Base-by-base conservation (phyloP, 805 yeast genomes). In the Torulaspora microellipsoides region DNA sequence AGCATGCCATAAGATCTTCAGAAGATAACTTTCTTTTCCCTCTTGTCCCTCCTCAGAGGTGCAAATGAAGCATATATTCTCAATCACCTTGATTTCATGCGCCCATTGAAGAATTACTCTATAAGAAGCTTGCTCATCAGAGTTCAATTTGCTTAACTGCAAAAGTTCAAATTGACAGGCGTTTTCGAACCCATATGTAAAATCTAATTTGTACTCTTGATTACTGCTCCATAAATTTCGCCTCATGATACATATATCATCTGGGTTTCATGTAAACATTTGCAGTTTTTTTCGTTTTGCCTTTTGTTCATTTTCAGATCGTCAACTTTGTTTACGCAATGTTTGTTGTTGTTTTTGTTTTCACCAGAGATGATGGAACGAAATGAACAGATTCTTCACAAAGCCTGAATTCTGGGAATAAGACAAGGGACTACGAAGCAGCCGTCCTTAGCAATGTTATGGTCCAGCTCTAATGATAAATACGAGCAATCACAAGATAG, bases 401-500 rank as follows among this genome's bases (percentile, higher is more conserved):
- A 20, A 20, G 25, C 20, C 20, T 10, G 20, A 12, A 12, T 12
- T 30, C 14, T 23, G 20, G 9, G 33, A 23, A 8, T 27, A 17
- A 35, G 5, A 17, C 15, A 13, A 20, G 25, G 15, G 14, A 20
- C 8, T 20, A 20, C 25, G 25, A 20, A 7, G 7, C 25, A 20
- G 25, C 25, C 4, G 15, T 31, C 14, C 10, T 15, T 14, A 20
- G n/a, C 36, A 10, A 43, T 43, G 46, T 23, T 43, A 34, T 38
- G 39, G 42, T 34, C 46, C 11, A 23, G 27, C 17, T 35, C 38
- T 15, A 34, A 34, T 17, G 38, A 34, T 12, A 29, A 20, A 23
- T 32, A 36, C 4, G 48, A 46, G 6, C 43, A 41, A 25, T 36
- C 47, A 25, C 48, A 40, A 20, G 48, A 47, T 10, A 42, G 43